Base-by-base conservation (phyloP, 805 yeast genomes). In the Jamesozyma piceae region DNA sequence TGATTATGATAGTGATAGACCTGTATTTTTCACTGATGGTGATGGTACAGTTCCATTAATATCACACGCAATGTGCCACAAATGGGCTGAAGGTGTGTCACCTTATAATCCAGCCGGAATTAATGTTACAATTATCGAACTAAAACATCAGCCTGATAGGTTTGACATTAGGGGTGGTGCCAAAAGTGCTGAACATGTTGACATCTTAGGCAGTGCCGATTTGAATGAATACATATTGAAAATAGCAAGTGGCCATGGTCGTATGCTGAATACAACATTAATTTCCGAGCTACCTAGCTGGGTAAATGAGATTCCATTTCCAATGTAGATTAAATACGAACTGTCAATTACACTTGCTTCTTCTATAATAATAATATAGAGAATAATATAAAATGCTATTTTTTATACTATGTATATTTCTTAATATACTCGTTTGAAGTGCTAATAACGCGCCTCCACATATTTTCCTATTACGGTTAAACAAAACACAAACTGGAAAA, bases 101-200 rank as follows among this genome's bases (percentile, higher is more conserved):
- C 75, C 80, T 43, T 84, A 72, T 63, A 92, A 92, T 59, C 98
- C 98, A 2, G 95, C 84, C 1, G 71, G 73, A 8, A 64, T 77
- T 2, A 55, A 69, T 17, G 94, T 90, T 18, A 89, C 77, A 19
- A 72, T 88, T 38, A 95, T 90, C 13, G 98, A 92, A 64, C 82
- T 92, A 68, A 74, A 76, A 54, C 96, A 92, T 56, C 94, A 89
- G 58, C 98, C 98, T 0, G 95, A 86, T 56, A 68, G 85, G 50
- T 88, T 84, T 54, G 98, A 92, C 65, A 84, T 92, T 28, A 74
- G 98, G 50, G 98, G 98, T 21, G 98, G 98, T 13, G 94, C 96
- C 10, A 84, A 83, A 59, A 90, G 97, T 1, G 97, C 97, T 1
- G 98, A 92, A 55, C 98, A 92, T 62, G 98, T 92, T 24, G 98